Conservation (phyloP, 2,329 filamentous ascomycete species). For the Ustilaginoidea virens region DNA sequence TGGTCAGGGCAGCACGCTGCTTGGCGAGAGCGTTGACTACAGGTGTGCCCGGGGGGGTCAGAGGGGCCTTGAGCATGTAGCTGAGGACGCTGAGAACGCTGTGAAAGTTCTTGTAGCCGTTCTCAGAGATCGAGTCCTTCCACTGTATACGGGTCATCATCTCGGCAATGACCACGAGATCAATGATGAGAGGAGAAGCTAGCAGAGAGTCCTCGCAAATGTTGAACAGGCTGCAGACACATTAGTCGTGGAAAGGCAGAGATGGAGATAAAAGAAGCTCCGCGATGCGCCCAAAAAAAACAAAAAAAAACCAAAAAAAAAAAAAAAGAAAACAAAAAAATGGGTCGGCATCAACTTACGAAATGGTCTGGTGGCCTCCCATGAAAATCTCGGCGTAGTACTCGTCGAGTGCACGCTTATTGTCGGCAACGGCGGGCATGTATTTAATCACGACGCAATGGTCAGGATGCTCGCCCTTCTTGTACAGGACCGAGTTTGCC, state of each 20-base stretch:
- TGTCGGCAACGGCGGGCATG: conserved; percentile 96
- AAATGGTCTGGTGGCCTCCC: conserved; percentile 95
- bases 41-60: conserved; percentile 87
- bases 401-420: conserved; percentile 97
- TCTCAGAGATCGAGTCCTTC: conserved; percentile 46
- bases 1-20: conserved; percentile 85
- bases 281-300: no score
- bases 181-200: conserved; percentile 92
- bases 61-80: conserved; percentile 96
- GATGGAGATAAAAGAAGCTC: no score
- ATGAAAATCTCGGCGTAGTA: conserved; percentile 99
- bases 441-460: conserved; percentile 99
- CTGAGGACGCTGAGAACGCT: conserved; percentile 91
- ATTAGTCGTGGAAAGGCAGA: no score
- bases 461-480: conserved; percentile 84
- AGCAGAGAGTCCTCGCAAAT: conserved; percentile 97
- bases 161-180: conserved; percentile 82
- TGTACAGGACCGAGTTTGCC: conserved; percentile 83
- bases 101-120: conserved; percentile 85
- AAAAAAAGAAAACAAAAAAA: background rate
- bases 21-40: conserved; percentile 93
- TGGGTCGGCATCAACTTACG: conserved; percentile 28
- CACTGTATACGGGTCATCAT: conserved; percentile 98
- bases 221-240: conserved; percentile 69
- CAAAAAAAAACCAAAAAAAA: background rate